phyloP scores from a whole-genome alignment of 2,329 filamentous ascomycete species.

The Zymoseptoria pseudotritici region DNA sequence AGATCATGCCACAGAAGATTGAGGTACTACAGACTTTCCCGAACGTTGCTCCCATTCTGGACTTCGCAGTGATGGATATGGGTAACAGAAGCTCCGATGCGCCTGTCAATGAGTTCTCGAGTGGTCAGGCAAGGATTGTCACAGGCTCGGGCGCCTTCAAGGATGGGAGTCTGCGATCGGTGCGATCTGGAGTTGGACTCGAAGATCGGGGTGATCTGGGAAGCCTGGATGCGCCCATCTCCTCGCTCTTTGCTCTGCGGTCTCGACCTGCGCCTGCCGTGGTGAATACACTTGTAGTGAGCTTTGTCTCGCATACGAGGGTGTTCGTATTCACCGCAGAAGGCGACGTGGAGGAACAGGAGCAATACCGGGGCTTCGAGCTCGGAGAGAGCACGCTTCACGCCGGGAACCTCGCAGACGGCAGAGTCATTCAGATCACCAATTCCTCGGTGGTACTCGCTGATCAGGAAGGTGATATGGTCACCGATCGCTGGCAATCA shows the following conservation, averaged over 20 bases:
- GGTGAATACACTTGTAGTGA: slow-evolving; percentile 67
- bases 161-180: slow-evolving; percentile 80
- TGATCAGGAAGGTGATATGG: slow-evolving; percentile 49
- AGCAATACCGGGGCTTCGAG: slow-evolving; percentile 62
- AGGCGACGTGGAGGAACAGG: slow-evolving; percentile 79
- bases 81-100: slow-evolving; percentile 73
- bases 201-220: slow-evolving; percentile 62
- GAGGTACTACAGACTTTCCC: slow-evolving; percentile 65
- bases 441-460: slow-evolving; percentile 54
- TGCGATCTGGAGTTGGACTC: slow-evolving; percentile 86
- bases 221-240: slow-evolving; percentile 50
- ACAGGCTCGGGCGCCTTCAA: slow-evolving; percentile 86
- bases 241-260: slow-evolving; percentile 47
- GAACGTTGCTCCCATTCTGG: slow-evolving; percentile 86
- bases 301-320: slow-evolving; percentile 75
- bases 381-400: slow-evolving; percentile 67
- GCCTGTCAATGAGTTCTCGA: slow-evolving; percentile 84
- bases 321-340: slow-evolving; percentile 67
- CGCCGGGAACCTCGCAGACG: slow-evolving; percentile 54
- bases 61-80: slow-evolving; percentile 95
- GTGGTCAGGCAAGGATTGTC: slow-evolving; percentile 87
- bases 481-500: slow-evolving; percentile 53
- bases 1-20: slow-evolving; percentile 51
- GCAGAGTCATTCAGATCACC: slow-evolving; percentile 69
- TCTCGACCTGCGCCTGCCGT: slow-evolving; percentile 63